These are phyloP conservation scores for Pyrenophora teres DNA, from an alignment of 2,329 filamentous ascomycete genomes.

Conservation along the genomic window DNA sequence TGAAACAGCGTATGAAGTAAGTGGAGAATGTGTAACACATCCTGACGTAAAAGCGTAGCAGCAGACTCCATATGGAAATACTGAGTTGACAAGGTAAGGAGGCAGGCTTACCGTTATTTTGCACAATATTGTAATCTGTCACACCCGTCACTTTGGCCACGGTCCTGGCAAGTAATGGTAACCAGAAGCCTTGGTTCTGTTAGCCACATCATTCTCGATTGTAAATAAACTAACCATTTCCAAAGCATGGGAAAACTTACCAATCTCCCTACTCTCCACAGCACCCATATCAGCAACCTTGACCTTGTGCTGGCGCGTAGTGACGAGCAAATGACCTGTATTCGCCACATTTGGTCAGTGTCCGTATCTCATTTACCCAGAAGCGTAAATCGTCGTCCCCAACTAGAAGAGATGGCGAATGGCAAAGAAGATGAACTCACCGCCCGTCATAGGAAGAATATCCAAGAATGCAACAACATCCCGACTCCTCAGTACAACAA, in stretches of 20 bases:
- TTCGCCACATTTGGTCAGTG: too few species aligned
- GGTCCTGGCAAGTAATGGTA: slow-evolving; percentile 74
- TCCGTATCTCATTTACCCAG: not conserved
- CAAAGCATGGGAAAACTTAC: slow-evolving; percentile 49
- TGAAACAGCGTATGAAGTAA: too few species aligned
- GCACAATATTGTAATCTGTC: slow-evolving; percentile 91
- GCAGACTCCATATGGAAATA: too few species aligned
- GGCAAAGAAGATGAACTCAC: slow-evolving; percentile 43
- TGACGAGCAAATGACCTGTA: slow-evolving; percentile 73
- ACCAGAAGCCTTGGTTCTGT: slow-evolving; percentile 52
- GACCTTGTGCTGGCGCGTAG: slow-evolving; percentile 74
- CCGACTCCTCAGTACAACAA: slow-evolving; percentile 77
- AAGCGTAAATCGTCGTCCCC: not conserved
- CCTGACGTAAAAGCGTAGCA: too few species aligned
- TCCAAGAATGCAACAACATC: slow-evolving; percentile 86
- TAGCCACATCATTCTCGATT: not conserved
- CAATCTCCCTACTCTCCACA: slow-evolving; percentile 68
- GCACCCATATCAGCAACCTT: slow-evolving; percentile 74
- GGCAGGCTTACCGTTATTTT: slow-evolving; percentile 74
- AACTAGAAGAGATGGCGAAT: not conserved
- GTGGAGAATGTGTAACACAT: too few species aligned
- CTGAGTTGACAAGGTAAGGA: not conserved
- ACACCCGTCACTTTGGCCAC: slow-evolving; percentile 72
- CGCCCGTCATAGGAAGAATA: slow-evolving; percentile 82
- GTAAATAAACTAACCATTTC: not conserved